phyloP scores from a whole-genome alignment of 2,329 filamentous ascomycete genomes.

The Ophiosphaerella herpotricha region DNA sequence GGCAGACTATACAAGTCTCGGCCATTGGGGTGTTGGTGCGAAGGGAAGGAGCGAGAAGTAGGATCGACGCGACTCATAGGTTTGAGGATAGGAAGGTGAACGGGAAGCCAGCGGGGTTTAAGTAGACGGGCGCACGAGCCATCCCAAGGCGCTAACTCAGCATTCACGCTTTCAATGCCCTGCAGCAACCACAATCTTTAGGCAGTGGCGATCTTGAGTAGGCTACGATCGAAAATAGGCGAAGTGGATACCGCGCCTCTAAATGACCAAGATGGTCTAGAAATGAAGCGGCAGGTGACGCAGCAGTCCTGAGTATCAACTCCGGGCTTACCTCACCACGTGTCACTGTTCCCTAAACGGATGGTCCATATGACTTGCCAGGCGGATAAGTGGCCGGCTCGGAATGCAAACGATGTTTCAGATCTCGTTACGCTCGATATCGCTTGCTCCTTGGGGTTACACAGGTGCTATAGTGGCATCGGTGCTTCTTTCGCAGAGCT shows the following conservation, averaged over 20 bases:
- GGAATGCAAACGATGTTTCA: constrained; percentile 41
- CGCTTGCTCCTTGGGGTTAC: constrained; percentile 7
- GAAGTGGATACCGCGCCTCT: constrained; percentile 7
- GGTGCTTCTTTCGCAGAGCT: neutral
- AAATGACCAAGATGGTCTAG: constrained; percentile 3
- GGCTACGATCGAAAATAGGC: constrained; percentile 4
- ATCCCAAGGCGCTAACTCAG: constrained; percentile 20
- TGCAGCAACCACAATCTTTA: constrained; percentile 27
- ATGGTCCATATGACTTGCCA: constrained; percentile 34
- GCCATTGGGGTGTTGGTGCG: constrained; percentile 54
- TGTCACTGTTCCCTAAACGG: constrained; percentile 32
- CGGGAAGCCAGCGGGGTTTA: constrained; percentile 29
- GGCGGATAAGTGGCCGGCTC: constrained; percentile 26
- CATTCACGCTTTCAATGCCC: constrained; percentile 14
- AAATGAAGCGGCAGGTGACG: constrained; percentile 6
- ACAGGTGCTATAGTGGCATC: neutral
- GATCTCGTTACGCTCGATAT: constrained; percentile 13
- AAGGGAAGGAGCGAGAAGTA: constrained; percentile 23
- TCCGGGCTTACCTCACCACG: constrained; percentile 38
- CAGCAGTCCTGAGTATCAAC: constrained; percentile 14
- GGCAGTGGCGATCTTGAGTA: constrained; percentile 25
- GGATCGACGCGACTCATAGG: constrained; percentile 41
- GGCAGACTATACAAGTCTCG: constrained; percentile 73
- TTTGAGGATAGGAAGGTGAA: constrained; percentile 38
- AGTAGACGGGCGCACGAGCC: constrained; percentile 9